These are phyloP conservation scores for Rubia balearica DNA, from an alignment of 305 asterid genomes.

Conservation along the genomic window DNA sequence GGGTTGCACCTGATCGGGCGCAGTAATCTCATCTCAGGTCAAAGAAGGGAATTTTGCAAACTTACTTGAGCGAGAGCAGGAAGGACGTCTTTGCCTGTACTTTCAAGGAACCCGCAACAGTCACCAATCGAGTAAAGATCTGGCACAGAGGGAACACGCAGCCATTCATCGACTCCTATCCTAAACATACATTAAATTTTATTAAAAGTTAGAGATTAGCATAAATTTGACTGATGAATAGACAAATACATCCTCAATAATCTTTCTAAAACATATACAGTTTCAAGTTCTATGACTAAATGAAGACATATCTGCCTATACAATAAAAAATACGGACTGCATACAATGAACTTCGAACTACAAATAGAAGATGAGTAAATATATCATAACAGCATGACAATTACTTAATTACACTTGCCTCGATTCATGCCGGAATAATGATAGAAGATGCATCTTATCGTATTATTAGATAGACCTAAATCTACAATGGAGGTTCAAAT, in stretches of 20 bases:
- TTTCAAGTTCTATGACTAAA: background rate
- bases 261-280: too few relatives aligned
- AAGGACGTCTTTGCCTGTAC: slow-evolving; percentile 82
- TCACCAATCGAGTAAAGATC: slow-evolving; percentile 91
- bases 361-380: background rate
- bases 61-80: slow-evolving; percentile 92
- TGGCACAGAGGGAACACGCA: slow-evolving; percentile 63
- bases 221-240: background rate
- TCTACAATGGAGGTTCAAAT: background rate
- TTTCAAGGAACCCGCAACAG: slow-evolving; percentile 87
- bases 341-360: too few relatives aligned
- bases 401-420: background rate
- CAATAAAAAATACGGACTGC: too few relatives aligned
- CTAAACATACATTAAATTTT: slow-evolving; percentile 27
- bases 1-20: too few relatives aligned
- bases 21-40: too few relatives aligned
- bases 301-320: too few relatives aligned
- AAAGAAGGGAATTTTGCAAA: background rate
- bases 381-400: background rate
- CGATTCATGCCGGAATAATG: background rate
- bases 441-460: background rate
- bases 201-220: background rate
- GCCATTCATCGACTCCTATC: slow-evolving; percentile 95
- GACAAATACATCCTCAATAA: too few relatives aligned
- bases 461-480: background rate